Conservation (phyloP, 1,284 basidiomycete genomes). For the Ganoderma multipileum region DNA sequence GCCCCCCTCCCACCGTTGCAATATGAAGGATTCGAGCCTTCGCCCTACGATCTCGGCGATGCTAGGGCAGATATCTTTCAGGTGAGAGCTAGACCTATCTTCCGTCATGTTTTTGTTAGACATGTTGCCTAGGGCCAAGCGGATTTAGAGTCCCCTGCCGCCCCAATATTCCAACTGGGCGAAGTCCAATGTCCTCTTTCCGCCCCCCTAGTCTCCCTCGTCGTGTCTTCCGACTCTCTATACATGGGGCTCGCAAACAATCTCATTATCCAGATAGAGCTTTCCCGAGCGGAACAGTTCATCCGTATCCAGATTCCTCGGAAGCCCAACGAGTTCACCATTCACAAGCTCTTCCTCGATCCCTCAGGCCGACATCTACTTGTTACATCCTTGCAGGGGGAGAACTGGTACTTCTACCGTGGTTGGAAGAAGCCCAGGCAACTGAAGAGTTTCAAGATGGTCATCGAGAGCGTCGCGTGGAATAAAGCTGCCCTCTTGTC, state of each 20-base stretch:
- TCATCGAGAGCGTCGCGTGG: constrained; percentile 95
- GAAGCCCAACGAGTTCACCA: constrained; percentile 72
- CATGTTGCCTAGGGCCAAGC: constrained; percentile 20
- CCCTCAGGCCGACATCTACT: constrained; percentile 92
- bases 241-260: constrained; percentile 86
- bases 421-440: constrained; percentile 82
- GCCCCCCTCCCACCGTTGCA: constrained; percentile 65
- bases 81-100: constrained; percentile 33
- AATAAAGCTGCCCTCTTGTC: constrained; percentile 79
- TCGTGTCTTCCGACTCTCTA: constrained; percentile 86
- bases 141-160: constrained; percentile 25
- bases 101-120: neutral
- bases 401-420: constrained; percentile 92
- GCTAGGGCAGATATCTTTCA: constrained; percentile 50
- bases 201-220: constrained; percentile 79
- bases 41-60: constrained; percentile 62
- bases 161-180: constrained; percentile 84
- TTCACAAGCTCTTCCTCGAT: constrained; percentile 87
- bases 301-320: constrained; percentile 79
- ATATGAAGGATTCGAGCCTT: constrained; percentile 88
- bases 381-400: constrained; percentile 85
- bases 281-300: constrained; percentile 83
- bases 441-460: constrained; percentile 84
- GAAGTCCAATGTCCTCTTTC: constrained; percentile 90
- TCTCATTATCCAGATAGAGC: constrained; percentile 82